phyloP scores from a whole-genome alignment of 768 basidiomycete genomes.

The Dioszegia aurantiaca region DNA sequence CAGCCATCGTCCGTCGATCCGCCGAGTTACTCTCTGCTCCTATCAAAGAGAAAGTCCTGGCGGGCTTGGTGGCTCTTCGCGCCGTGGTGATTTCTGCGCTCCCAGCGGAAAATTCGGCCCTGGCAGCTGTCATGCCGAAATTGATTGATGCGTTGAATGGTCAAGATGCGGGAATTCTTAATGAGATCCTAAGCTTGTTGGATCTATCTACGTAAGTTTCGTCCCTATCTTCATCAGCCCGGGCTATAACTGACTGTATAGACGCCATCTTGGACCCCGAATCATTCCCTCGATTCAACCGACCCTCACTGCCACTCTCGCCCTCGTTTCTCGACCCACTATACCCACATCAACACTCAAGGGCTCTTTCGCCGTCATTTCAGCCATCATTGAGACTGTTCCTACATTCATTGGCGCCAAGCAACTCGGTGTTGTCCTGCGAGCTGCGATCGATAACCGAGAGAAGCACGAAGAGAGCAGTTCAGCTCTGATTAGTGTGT shows the following conservation, averaged over 20 bases:
- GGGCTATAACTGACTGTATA: slow-evolving; percentile 46
- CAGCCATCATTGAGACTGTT: slow-evolving; percentile 67
- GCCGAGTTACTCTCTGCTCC: slow-evolving; percentile 53
- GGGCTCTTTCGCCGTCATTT: slow-evolving; percentile 55
- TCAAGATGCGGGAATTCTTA: background rate
- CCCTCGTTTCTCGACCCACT: slow-evolving; percentile 22
- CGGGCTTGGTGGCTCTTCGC: slow-evolving; percentile 64
- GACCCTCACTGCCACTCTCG: slow-evolving; percentile 63
- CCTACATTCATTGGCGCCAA: slow-evolving; percentile 64
- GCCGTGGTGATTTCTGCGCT: slow-evolving; percentile 62
- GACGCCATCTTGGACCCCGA: slow-evolving; percentile 75
- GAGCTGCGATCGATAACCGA: slow-evolving; percentile 27
- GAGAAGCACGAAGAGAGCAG: slow-evolving; percentile 19
- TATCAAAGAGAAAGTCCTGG: slow-evolving; percentile 53
- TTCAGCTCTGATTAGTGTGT: slow-evolving; percentile 60
- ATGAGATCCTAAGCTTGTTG: slow-evolving; percentile 10
- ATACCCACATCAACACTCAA: slow-evolving; percentile 22
- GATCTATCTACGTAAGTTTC: slow-evolving; percentile 16
- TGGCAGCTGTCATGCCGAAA: slow-evolving; percentile 63
- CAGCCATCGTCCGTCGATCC: slow-evolving; percentile 59
- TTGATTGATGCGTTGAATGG: slow-evolving; percentile 53
- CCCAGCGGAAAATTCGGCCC: slow-evolving; percentile 64
- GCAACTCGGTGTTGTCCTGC: slow-evolving; percentile 37
- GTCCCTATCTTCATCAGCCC: background rate
- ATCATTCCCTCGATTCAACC: slow-evolving; percentile 79